Conservation (phyloP, 495 filamentous ascomycete genomes). For the Penicillium coffeae region DNA sequence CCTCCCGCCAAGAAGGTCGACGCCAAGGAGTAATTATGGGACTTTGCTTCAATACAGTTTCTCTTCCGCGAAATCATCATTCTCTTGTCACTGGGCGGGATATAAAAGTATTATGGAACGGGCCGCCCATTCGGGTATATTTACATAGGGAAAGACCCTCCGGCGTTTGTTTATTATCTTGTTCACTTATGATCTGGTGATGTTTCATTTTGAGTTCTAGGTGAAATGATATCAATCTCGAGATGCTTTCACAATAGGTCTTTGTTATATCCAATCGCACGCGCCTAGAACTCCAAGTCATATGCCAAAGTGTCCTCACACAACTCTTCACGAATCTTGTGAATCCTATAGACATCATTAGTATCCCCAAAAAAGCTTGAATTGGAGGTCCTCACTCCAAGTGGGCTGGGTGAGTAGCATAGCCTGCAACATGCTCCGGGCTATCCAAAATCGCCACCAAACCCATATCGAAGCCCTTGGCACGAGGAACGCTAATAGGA, state of each 20-base stretch:
- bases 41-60: background rate
- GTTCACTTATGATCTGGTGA: slow-evolving; percentile 12
- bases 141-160: slow-evolving; percentile 16
- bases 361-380: background rate
- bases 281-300: slow-evolving; percentile 38
- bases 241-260: background rate
- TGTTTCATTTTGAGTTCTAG: slow-evolving; percentile 1
- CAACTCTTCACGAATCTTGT: slow-evolving; percentile 39
- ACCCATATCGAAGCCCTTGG: slow-evolving; percentile 42
- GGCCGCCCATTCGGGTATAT: slow-evolving; percentile 10
- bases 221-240: background rate
- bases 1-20: slow-evolving; percentile 49
- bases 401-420: slow-evolving; percentile 39
- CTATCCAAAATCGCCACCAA: slow-evolving; percentile 41
- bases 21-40: slow-evolving; percentile 36
- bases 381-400: slow-evolving; percentile 30
- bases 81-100: slow-evolving; percentile 16
- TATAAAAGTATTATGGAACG: slow-evolving; percentile 26
- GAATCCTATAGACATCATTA: slow-evolving; percentile 24
- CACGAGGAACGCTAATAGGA: slow-evolving; percentile 36
- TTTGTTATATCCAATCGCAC: background rate
- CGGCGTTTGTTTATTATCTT: slow-evolving; percentile 21
- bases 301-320: slow-evolving; percentile 45
- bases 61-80: slow-evolving; percentile 15
- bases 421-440: slow-evolving; percentile 31